These are phyloP conservation scores for Daldinia childiae DNA, from an alignment of 495 filamentous ascomycete species.

Conservation along the genomic window DNA sequence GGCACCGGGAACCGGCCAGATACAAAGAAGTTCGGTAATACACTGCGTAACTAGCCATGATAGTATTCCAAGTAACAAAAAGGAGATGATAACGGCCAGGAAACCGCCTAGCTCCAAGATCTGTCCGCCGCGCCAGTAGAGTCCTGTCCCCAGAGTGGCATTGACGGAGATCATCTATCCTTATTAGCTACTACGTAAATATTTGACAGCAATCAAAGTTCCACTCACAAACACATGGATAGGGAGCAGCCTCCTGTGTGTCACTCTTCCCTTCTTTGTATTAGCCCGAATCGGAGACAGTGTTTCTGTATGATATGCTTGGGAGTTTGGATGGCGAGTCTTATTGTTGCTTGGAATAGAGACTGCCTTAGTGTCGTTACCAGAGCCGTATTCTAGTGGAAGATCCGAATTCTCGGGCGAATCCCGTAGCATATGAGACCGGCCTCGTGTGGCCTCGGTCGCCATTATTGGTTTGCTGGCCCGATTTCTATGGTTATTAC, in stretches of 20 bases:
- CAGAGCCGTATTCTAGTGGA: not conserved
- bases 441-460: not conserved
- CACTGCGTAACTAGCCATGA: slow-evolving; percentile 60
- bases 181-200: not conserved
- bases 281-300: slow-evolving; percentile 8
- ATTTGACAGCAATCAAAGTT: not conserved
- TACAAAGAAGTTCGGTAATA: slow-evolving; percentile 59
- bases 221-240: slow-evolving; percentile 57
- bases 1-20: slow-evolving; percentile 60
- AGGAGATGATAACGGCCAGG: slow-evolving; percentile 55
- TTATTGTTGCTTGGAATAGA: not conserved
- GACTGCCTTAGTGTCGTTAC: not conserved
- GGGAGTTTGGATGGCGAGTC: not conserved
- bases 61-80: slow-evolving; percentile 52
- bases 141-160: slow-evolving; percentile 57
- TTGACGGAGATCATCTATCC: slow-evolving; percentile 55
- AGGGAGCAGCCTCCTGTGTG: slow-evolving; percentile 48
- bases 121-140: slow-evolving; percentile 58
- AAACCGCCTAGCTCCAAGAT: slow-evolving; percentile 56
- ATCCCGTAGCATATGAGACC: not conserved
- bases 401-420: not conserved
- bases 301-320: not conserved
- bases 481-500: not conserved
- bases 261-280: slow-evolving; percentile 23
- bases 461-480: not conserved